Evolutionary conservation across 2,329 filamentous ascomycete species (phyloP), one percentile per base, ranked within the genome.

Genomic region (Domatiomyces catenatus): DNA sequence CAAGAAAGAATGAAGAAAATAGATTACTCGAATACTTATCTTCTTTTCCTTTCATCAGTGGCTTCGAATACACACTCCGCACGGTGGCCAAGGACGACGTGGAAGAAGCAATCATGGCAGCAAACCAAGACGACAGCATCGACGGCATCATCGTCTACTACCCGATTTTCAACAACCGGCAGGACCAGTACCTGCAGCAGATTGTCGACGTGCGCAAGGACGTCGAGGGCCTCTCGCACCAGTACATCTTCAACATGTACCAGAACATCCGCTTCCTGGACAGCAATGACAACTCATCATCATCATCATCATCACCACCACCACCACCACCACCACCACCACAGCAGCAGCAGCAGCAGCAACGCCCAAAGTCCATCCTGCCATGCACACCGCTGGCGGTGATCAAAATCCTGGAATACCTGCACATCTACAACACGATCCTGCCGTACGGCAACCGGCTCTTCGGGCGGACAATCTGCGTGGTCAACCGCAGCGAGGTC

Each of bases 221-320:
- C 63, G 90, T 98, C 58, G 92, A 98, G 69, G 92, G 92, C 36
- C 79, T 98, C 52, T 87, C 84, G 60, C 90, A 95, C 69, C 83
- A 82, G 64, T 89, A 96, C 71, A 84, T 96, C 63, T 89, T 90
- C 78, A 98, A 98, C 76, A 95, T 98, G 89, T 98, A 96, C 71
- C 86, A 95, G 74, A 98, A 98, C 71, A 80, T 94, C 61, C 86
- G 92, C 58, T 96, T 89, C 72, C 75, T 98, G 51, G 92, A 98
- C 68, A n/a, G n/a, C n/a, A n/a, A n/a, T n/a, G n/a, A n/a, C n/a
- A 83, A 83, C 3, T n/a, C n/a, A n/a, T n/a, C n/a, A n/a, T n/a
- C n/a, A n/a, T n/a, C n/a, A n/a, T n/a, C n/a, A n/a, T n/a, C n/a
- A n/a, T n/a, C n/a, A n/a, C n/a, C n/a, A n/a, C n/a, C n/a, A n/a